Evolutionary conservation across 2,329 filamentous ascomycete genomes (phyloP), one percentile per base, ranked within the genome.

Genomic region (Ceratocystis variospora): DNA sequence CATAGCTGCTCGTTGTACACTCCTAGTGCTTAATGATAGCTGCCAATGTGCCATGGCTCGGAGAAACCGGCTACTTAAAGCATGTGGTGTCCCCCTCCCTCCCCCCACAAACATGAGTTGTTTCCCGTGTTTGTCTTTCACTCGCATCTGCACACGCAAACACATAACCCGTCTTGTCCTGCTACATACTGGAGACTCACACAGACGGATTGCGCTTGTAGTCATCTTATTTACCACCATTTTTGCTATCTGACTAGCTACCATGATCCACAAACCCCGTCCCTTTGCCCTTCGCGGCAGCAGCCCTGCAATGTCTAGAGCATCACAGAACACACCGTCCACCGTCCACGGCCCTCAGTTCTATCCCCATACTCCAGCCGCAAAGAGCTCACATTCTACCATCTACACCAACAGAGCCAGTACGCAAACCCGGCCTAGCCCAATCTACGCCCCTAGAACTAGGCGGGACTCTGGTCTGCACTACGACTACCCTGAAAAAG

Each of bases 41-140:
- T 7, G 22, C 12, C 22, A 15, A 22, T 10, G 5, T 28, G 19
- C 10, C 19, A 28, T 28, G 37, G 37, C 19, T 25, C 48, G 25
- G 25, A 7, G n/a, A 45, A 45, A 19, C 41, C 19, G 37, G 22
- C 46, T 31, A 63, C 22, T 63, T 63, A 59, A 59, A 59, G 55
- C 1, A n/a, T 37, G 31, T 4, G 31, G 55, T 33, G 55, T 28
- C 17, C n/a, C 28, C 17, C 31, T 8, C 7, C 19, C 6, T 15
- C 33, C 28, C 17, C 31, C 28, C 3, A n/a, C 17, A 17, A 59
- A 59, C 17, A 19, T 37, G 28, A 31, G 28, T 8, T 37, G 31
- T 59, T 59, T 59, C 55, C 53, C 55, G 55, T 59, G 55, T 59
- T 59, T 59, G 55, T 25, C 55, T 59, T 15, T n/a, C 28, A 33